Evolutionary conservation across 2,329 filamentous ascomycete species (phyloP).

Genomic region (Proliferodiscus dingleyae): DNA sequence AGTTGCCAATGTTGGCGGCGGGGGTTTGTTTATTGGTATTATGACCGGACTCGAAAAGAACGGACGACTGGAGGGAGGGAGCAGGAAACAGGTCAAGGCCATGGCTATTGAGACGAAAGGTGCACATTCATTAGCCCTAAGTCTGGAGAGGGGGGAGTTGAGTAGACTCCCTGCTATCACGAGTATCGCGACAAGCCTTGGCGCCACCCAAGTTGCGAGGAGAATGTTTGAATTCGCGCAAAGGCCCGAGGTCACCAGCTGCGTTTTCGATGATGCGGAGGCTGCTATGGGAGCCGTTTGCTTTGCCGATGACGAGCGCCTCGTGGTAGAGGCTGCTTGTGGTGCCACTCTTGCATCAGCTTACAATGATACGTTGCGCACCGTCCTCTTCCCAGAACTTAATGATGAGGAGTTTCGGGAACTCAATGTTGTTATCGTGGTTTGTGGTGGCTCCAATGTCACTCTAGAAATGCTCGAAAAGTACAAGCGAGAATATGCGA

Average conservation of each 20-base stretch:
- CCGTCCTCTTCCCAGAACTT: conserved; percentile 49
- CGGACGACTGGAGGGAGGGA: conserved; percentile 8
- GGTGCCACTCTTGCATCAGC: conserved; percentile 71
- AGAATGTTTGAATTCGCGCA: conserved; percentile 60
- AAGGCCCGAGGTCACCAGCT: conserved; percentile 12
- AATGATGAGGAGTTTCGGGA: conserved; percentile 54
- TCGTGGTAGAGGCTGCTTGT: conserved; percentile 80
- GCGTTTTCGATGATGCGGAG: conserved; percentile 62
- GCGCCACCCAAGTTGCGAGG: conserved; percentile 62
- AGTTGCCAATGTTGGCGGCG: conserved; percentile 75
- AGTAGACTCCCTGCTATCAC: conserved; percentile 67
- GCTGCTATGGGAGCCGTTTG: conserved; percentile 72
- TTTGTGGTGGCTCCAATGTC: conserved; percentile 74
- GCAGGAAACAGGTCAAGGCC: conserved; percentile 38
- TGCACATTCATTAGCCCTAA: conserved; percentile 64
- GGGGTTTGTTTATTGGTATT: conserved; percentile 73
- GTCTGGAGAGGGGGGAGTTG: conserved; percentile 50
- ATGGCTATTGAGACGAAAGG: conserved; percentile 73
- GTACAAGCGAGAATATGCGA: conserved; percentile 38
- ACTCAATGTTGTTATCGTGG: conserved; percentile 74
- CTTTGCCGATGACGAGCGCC: conserved; percentile 75
- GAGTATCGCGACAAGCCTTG: conserved; percentile 68
- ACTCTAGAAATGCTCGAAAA: conserved; percentile 55
- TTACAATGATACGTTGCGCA: conserved; percentile 59
- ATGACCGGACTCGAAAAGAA: conserved; percentile 48